Evolutionary conservation across 495 filamentous ascomycete species (phyloP).

Genomic region (Hamigera avellanea): DNA sequence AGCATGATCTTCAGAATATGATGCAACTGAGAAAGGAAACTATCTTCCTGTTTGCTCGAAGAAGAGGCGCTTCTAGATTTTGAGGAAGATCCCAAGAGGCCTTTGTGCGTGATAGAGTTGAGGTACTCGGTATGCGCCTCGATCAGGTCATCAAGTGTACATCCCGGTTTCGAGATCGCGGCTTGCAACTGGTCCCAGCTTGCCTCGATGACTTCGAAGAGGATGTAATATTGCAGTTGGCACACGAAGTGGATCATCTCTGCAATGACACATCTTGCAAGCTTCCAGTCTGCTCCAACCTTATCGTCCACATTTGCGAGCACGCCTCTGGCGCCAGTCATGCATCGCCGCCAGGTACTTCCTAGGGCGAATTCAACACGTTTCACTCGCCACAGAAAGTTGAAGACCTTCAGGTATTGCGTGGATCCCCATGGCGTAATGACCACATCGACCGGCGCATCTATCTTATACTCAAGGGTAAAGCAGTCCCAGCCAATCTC

Average conservation of each 20-base stretch:
- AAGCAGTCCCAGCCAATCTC: conserved; percentile 99
- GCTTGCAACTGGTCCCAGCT: conserved; percentile 82
- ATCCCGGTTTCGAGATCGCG: conserved; percentile 66
- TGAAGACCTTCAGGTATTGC: conserved; percentile 98
- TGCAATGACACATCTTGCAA: conserved; percentile 71
- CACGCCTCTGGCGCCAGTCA: conserved; percentile 88
- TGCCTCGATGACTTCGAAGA: conserved; percentile 95
- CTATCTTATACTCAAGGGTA: conserved; percentile 97
- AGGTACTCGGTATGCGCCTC: conserved; percentile 84
- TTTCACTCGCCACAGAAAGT: conserved; percentile 98
- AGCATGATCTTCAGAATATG: conserved; percentile 93
- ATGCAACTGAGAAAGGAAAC: conserved; percentile 83
- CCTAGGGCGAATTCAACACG: conserved; percentile 89
- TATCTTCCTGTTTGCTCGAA: conserved; percentile 49
- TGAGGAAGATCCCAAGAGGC: conserved; percentile 64
- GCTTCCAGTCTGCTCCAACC: conserved; percentile 79
- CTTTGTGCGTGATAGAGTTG: conserved; percentile 90
- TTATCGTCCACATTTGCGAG: conserved; percentile 69
- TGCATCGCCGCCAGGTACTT: conserved; percentile 88
- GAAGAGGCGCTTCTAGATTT: conserved; percentile 27
- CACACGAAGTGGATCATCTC: conserved; percentile 99
- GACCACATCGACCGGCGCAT: conserved; percentile 93
- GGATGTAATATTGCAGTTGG: conserved; percentile 96
- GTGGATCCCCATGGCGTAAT: conserved; percentile 90
- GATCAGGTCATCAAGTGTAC: conserved; percentile 91